These are phyloP conservation scores for Urtica urens DNA, from an alignment of 306 rosid genomes.

Conservation along the genomic window DNA sequence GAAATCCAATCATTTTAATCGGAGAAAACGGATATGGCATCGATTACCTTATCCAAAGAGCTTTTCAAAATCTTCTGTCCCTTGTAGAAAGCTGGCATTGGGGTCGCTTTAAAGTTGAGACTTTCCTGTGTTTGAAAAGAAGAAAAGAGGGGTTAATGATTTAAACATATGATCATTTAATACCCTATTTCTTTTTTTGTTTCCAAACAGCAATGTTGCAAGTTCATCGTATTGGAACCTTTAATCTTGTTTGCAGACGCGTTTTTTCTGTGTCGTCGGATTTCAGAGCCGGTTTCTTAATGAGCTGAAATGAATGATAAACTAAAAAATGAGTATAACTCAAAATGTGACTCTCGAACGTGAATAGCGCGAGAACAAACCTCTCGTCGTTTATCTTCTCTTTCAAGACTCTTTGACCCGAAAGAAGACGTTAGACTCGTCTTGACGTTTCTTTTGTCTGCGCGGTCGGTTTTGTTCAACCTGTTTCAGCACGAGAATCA, in stretches of 20 bases:
- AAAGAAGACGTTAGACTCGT: conserved; percentile 23
- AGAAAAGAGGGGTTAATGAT: too few relatives aligned
- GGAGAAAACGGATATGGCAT: conserved; percentile 1
- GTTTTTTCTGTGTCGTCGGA: conserved; percentile 30
- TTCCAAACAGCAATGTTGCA: background rate
- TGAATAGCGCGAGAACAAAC: conserved; percentile 12
- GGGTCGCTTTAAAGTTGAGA: conserved; percentile 44
- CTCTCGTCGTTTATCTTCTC: conserved; percentile 45
- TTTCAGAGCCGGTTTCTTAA: conserved; percentile 37
- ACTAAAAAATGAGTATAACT: background rate
- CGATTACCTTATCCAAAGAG: conserved; percentile 41
- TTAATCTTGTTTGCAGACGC: conserved; percentile 46
- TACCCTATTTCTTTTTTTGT: background rate
- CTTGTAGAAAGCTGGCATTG: conserved; percentile 32
- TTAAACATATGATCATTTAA: background rate
- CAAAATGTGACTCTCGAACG: background rate
- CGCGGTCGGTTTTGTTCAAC: conserved; percentile 34
- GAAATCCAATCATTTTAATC: background rate
- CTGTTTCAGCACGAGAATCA: conserved; percentile 24
- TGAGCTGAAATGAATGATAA: conserved; percentile 18
- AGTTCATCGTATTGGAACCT: too few relatives aligned
- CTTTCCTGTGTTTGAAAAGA: conserved; percentile 36
- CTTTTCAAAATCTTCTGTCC: conserved; percentile 37
- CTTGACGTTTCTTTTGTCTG: conserved; percentile 40
- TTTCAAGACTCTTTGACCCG: conserved; percentile 35